These are phyloP conservation scores for Niebla homalea DNA, from an alignment of 495 filamentous ascomycete genomes.

Conservation along the genomic window DNA sequence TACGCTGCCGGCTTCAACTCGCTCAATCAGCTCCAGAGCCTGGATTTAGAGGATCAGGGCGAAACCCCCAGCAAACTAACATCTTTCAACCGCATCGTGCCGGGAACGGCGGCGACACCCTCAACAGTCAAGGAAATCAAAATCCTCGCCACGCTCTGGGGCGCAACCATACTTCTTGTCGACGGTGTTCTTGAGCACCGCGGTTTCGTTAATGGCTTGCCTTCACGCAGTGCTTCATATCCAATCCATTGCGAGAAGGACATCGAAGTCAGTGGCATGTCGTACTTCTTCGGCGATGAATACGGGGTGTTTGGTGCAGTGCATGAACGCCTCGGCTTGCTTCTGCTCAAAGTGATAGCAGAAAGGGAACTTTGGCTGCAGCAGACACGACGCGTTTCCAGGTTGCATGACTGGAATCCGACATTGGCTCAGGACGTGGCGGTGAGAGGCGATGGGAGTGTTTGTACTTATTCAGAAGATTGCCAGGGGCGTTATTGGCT, in stretches of 20 bases:
- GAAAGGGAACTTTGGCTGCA: no score
- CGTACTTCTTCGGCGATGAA: conserved; percentile 12
- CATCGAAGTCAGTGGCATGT: conserved; percentile 2
- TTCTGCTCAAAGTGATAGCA: no score
- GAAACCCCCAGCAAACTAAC: not conserved
- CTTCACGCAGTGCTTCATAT: not conserved
- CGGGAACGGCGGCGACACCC: not conserved
- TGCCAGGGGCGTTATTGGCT: no score
- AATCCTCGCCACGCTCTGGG: conserved; percentile 11
- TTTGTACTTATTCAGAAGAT: no score
- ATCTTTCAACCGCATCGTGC: not conserved
- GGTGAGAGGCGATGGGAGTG: no score
- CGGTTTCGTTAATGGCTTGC: conserved; percentile 2
- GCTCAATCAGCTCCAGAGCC: conserved; percentile 7
- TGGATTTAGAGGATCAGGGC: not conserved
- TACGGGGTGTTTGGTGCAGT: conserved; percentile 14
- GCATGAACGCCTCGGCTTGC: conserved; percentile 5
- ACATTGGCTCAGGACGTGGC: no score
- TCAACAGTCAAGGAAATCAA: not conserved
- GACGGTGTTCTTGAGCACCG: conserved; percentile 3
- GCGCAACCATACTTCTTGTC: conserved; percentile 8
- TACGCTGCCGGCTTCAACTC: conserved; percentile 17
- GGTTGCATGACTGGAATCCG: no score
- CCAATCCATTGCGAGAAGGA: not conserved
- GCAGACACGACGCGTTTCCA: no score